Percentiles rank a stretch among this genome's conserved stretches.
Evolutionary conservation across 1,139 yeast species (phyloP).

Genomic region (Hyphopichia burtonii): DNA sequence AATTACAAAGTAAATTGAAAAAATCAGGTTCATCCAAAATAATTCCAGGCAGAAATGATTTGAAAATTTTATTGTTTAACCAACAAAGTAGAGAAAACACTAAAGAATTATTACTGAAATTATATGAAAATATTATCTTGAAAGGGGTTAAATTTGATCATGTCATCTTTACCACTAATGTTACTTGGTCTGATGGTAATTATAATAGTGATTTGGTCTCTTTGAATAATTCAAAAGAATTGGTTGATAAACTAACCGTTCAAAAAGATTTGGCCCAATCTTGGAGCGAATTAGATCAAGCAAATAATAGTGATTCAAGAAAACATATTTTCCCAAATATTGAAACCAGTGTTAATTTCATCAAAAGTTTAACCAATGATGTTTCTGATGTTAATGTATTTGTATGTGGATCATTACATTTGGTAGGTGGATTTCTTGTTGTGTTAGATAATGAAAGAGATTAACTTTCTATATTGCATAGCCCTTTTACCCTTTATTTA

Average conservation of each 20-base stretch:
- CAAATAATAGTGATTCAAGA: conserved; percentile 25
- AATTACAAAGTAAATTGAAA: not conserved
- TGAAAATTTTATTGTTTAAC: conserved; percentile 69
- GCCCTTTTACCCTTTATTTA: not conserved
- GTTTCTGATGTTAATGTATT: conserved; percentile 59
- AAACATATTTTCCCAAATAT: conserved; percentile 69
- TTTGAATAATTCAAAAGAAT: conserved; percentile 73
- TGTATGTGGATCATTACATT: conserved; percentile 91
- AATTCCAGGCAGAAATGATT: conserved; percentile 12
- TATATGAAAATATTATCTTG: conserved; percentile 37
- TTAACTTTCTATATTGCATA: conserved; percentile 10
- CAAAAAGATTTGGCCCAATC: conserved; percentile 71
- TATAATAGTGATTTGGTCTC: conserved; percentile 85
- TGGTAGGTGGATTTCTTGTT: conserved; percentile 91
- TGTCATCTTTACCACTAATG: conserved; percentile 85
- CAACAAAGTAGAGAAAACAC: conserved; percentile 91
- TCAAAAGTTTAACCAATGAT: conserved; percentile 43
- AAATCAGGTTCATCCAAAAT: conserved; percentile 3
- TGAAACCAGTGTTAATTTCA: conserved; percentile 65
- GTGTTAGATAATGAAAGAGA: conserved; percentile 61
- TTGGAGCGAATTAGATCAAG: conserved; percentile 61
- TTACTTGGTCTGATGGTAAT: conserved; percentile 82
- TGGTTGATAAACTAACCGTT: conserved; percentile 75
- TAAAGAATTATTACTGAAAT: conserved; percentile 53
- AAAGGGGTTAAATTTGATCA: conserved; percentile 55